Evolutionary conservation across 2,329 filamentous ascomycete genomes (phyloP), one percentile per base, ranked within the genome.

Genomic region (Fusarium zealandicum): DNA sequence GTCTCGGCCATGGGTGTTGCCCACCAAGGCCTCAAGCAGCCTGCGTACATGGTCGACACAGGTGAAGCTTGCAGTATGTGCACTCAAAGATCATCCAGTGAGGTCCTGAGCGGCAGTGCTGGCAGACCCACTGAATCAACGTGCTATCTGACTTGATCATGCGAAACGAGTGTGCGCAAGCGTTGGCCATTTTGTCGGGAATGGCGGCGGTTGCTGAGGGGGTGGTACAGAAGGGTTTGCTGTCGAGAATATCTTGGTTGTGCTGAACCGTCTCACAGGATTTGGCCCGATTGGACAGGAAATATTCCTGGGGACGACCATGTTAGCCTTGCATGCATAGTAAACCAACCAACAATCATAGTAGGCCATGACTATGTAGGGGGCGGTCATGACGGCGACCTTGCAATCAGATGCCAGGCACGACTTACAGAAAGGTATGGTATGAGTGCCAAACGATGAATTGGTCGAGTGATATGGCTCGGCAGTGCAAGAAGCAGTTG

Each of bases 1-100:
- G 51, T 50, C 57, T 57, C 42, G 54, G 46, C 48, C 52, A 47
- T 32, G 32, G 46, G 50, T 44, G 22, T 17, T 42, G 61, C 40
- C 30, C 42, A 33, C 41, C n/a, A 45, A 43, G 38, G 49, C 32
- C 46, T 64, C 63, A 73, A 40, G 61, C 64, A 40, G 68, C 61
- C 46, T 82, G 76, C 39, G 80, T 78, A 69, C 86, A 89, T 20
- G 78, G 73, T 45, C 84, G 78, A 71, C 86, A 89, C 25, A 82
- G 80, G 73, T 88, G 85, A 43, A 87, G 74, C 70, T 86, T 85
- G 81, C 87, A 90, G 70, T 87, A 87, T 57, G 80, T 78, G 75
- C 87, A 90, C 71, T 89, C 84, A 61, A 82, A 89, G 66, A 90
- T 89, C 73, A 81, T 82, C 83, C 85, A 88, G 72, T 86, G 82